Base-by-base conservation (phyloP, 2,329 filamentous ascomycete genomes). In the Pleurostoma richardsiae region DNA sequence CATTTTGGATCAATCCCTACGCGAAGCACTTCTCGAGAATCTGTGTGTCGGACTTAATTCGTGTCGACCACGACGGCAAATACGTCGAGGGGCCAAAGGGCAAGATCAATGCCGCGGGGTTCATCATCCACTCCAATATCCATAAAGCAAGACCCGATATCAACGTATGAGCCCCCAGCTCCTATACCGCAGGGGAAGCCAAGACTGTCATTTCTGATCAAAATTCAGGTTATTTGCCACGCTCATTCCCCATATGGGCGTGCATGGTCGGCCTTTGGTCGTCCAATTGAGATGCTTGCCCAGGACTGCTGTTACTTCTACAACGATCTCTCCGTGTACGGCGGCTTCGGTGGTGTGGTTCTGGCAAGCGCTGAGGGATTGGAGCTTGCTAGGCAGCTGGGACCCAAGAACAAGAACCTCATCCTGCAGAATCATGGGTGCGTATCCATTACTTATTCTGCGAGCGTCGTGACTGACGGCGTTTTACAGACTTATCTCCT, bases 1-100 rank as follows among this genome's bases (percentile, higher is more conserved):
- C 72, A 0, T 82, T 82, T 62, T 82, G 78, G 79, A 76, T 83
- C 3, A 83, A 83, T 49, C 80, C 79, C 0, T 79, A 82, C 44
- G 77, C 77, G 6, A 70, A 76, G 4, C 71, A 77, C 5, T 83
- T 83, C 60, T 76, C 74, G 7, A 65, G 76, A 49, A 77, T 85
- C 41, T 82, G 77, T 46, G 70, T 72, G 2, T 79, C 76, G 0
- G 44, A 46, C 29, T 39, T 46, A 40, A 41, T 46, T 28, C 44
- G 36, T 28, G 40, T 46, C 27, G 39, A 46, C n/a, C 31, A 46
- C 4, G 11, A 42, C 5, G 44, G 44, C 11, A 33, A 42, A 10
- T 30, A 31, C 5, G 42, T 46, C 40, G 44, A 40, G 6, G 44
- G 44, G 40, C 39, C 4, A 45, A 79, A 79, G 4, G 77, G 33